Evolutionary conservation across 148 eudicot species (phyloP), one percentile per base, ranked within the genome.

Genomic region (Vaccinium corymbosum): DNA sequence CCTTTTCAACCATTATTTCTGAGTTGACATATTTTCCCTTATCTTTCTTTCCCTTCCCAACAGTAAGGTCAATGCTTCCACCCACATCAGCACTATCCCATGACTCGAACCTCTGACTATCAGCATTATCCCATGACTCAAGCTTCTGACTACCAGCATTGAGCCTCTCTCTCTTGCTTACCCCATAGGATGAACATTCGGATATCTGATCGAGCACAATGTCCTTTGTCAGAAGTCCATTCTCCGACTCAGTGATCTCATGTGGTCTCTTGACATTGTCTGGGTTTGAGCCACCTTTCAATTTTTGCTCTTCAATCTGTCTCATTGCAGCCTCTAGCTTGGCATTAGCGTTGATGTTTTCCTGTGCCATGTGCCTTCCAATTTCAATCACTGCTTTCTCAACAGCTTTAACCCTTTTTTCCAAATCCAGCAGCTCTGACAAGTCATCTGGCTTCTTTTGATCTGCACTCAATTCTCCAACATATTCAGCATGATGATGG

Each of bases 121-220:
- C 85, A 29, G 86, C 56, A n/a, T 70, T 86, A 87, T 96, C 97
- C 98, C 98, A 94, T 49, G 88, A 71, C 84, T 93, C 98, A 1
- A 91, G 85, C 74, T 79, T 89, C 78, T 92, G 93, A 86, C 89
- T 92, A 81, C 91, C 85, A 56, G 87, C 77, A 25, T 75, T 86
- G 38, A 79, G 79, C 38, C 83, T 79, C 7, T 79, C 77, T 85
- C 85, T 88, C 83, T 76, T 89, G 87, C 88, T 90, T 78, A 85
- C 85, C 62, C 94, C 91, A 52, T 87, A 85, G 0, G 95, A 88
- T n/a, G 98, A 93, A 81, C 88, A 53, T 80, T 93, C 98, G 0
- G 97, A 93, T 38, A 89, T 85, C 85, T 95, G 95, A 88, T 97
- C 99, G 7, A 95, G 98, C 88, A 94, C 80, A 55, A 97, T 97